phyloP scores from a whole-genome alignment of 768 basidiomycete genomes.

The Amanita pseudoporphyria region DNA sequence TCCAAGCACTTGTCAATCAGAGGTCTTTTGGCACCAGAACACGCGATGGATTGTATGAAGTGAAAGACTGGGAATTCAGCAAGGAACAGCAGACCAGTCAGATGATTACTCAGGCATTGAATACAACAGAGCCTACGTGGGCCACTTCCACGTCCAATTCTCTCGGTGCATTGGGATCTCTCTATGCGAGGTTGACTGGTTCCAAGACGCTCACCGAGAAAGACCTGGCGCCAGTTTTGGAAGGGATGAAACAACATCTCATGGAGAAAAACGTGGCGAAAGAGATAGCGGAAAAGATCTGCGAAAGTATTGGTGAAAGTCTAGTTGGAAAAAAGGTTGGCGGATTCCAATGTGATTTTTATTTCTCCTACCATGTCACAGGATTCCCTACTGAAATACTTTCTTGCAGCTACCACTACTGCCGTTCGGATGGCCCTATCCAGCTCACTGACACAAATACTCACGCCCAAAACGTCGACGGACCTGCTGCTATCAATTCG shows the following conservation, averaged over 20 bases:
- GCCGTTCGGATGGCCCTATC: conserved; percentile 81
- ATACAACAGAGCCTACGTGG: conserved; percentile 26
- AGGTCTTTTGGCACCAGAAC: conserved; percentile 70
- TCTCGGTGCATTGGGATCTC: conserved; percentile 57
- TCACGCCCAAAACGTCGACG: conserved; percentile 97
- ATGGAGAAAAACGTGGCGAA: conserved; percentile 99
- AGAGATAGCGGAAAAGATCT: conserved; percentile 91
- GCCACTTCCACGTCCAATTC: conserved; percentile 29
- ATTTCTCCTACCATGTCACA: conserved; percentile 6
- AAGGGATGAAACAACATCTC: conserved; percentile 94
- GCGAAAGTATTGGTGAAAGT: conserved; percentile 86
- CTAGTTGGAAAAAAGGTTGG: conserved; percentile 88
- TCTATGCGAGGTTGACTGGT: conserved; percentile 82
- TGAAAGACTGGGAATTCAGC: conserved; percentile 75
- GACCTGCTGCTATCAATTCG: conserved; percentile 91
- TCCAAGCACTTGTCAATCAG: conserved; percentile 57
- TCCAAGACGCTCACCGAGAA: conserved; percentile 72
- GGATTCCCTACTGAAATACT: conserved; percentile 5
- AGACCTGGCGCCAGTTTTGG: conserved; percentile 81
- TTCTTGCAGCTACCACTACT: conserved; percentile 59
- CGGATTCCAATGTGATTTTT: conserved; percentile 65
- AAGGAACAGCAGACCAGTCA: conserved; percentile 24
- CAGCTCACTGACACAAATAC: conserved; percentile 80
- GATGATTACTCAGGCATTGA: conserved; percentile 43
- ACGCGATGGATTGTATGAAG: conserved; percentile 56